Conservation (phyloP, 352 stramenopile species). For the Thraustotheca clavata region DNA sequence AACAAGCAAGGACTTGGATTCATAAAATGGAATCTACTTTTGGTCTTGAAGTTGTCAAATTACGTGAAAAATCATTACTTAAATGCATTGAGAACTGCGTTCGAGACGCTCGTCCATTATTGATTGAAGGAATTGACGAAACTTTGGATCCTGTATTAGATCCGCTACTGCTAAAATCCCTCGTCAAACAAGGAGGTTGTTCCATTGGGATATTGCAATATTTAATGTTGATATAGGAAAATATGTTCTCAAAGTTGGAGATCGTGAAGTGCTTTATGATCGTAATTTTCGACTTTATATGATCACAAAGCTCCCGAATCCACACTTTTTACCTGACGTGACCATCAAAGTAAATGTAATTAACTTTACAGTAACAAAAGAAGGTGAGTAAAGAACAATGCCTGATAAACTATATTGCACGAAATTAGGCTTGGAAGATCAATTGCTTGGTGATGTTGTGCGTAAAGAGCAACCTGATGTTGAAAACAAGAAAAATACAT, state of each 20-base stretch:
- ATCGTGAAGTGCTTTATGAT: conserved; percentile 67
- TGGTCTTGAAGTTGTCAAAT: conserved; percentile 66
- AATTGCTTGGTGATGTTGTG: conserved; percentile 86
- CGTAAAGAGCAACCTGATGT: conserved; percentile 77
- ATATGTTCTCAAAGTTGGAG: conserved; percentile 51
- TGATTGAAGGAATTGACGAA: conserved; percentile 54
- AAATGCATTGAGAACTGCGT: conserved; percentile 36
- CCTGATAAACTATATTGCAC: not conserved
- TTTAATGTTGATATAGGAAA: not conserved
- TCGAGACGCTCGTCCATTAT: conserved; percentile 30
- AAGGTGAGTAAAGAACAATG: conserved; percentile 32
- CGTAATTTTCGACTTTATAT: conserved; percentile 83
- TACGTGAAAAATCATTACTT: conserved; percentile 35
- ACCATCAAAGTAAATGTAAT: conserved; percentile 91
- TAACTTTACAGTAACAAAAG: conserved; percentile 90
- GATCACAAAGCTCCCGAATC: conserved; percentile 89
- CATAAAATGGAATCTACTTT: conserved; percentile 68
- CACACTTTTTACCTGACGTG: conserved; percentile 84
- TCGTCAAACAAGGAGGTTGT: not conserved
- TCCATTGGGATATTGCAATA: not conserved
- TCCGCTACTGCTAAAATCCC: conserved; percentile 32
- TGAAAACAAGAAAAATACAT: conserved; percentile 71
- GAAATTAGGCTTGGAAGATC: conserved; percentile 50
- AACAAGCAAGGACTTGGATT: conserved; percentile 89
- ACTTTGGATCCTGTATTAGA: conserved; percentile 46